Base-by-base conservation (phyloP, 2,329 filamentous ascomycete species). In the Bipolaris zeicola region DNA sequence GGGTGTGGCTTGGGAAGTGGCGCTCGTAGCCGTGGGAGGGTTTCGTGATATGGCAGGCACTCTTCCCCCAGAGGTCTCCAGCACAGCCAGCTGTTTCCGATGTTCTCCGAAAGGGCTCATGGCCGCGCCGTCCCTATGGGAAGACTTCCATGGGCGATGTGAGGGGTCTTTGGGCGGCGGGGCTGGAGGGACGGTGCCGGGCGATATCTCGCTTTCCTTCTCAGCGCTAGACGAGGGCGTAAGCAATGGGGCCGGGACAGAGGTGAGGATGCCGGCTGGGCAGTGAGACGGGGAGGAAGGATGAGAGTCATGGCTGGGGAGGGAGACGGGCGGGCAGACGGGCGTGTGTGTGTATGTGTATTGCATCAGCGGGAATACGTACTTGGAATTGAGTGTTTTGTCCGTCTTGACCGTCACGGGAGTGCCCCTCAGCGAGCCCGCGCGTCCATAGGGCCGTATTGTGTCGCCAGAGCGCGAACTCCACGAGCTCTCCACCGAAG, bases 401-500 rank as follows among this genome's bases (percentile, higher is more conserved):
- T 84, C 81, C 2, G 83, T 87, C 74, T 83, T 84, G 65, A 89
- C 81, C 51, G 81, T 75, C 26, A 77, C 69, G 58, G 74, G 75
- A 13, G 75, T 74, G 55, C 71, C 72, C 63, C 75, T 73, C 52
- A 68, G 65, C 50, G 71, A 68, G 58, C 53, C 48, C 34, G 66
- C 64, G 50, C 80, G 67, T 22, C 64, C 60, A 77, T 77, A 63
- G 57, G 77, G 76, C 76, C 82, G 86, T 64, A 87, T 79, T 37
- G 89, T 92, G 69, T 86, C 83, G 70, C 82, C 83, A 60, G 88
- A 90, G 67, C 84, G 83, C 77, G 83, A 85, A 79, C 87, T 90
- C 78, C 84, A 86, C 63, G 84, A 84, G 81, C 85, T 87, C 78
- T 85, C 85, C 64, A 83, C 79, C 63, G 87, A 87, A 79, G 83